A percentile compares a stretch with the other conserved stretches of the same genome.
These are phyloP conservation scores for Curvularia verruculosa DNA, from an alignment of 2,329 filamentous ascomycete genomes.

Conservation along the genomic window DNA sequence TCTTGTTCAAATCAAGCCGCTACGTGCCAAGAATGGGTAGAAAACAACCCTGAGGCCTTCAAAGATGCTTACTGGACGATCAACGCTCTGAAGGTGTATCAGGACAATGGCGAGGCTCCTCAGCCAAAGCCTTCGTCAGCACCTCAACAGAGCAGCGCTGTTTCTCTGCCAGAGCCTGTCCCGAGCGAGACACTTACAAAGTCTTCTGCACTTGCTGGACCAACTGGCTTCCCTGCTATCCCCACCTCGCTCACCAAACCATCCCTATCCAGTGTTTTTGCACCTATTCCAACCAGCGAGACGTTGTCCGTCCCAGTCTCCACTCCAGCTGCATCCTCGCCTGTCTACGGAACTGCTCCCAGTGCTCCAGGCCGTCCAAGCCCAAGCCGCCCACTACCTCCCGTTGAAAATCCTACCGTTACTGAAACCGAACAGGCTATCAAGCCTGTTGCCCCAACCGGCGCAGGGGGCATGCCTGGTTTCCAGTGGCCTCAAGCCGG, in stretches of 20 bases:
- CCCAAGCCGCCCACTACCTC: background rate
- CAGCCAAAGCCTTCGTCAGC: conserved; percentile 18
- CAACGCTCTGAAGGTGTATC: conserved; percentile 51
- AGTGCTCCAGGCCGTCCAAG: background rate
- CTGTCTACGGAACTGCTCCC: conserved; percentile 4
- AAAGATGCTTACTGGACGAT: conserved; percentile 77
- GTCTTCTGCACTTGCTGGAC: conserved; percentile 5
- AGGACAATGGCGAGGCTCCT: conserved; percentile 31
- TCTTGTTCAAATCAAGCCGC: conserved; percentile 65
- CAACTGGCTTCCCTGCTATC: conserved; percentile 7
- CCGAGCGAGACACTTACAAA: conserved; percentile 14
- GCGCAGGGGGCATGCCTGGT: conserved; percentile 24
- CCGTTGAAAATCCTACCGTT: conserved; percentile 6
- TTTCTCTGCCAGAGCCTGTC: conserved; percentile 17
- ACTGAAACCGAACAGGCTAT: background rate
- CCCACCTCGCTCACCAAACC: conserved; percentile 11
- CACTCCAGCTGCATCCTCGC: conserved; percentile 9
- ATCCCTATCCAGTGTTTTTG: conserved; percentile 9
- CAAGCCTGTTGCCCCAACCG: conserved; percentile 6
- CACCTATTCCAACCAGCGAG: conserved; percentile 18
- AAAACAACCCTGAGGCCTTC: conserved; percentile 72
- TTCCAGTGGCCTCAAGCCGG: conserved; percentile 29
- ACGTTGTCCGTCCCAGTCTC: conserved; percentile 6
- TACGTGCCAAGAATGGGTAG: conserved; percentile 76
- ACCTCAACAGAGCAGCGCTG: conserved; percentile 20